phyloP scores from a whole-genome alignment of 768 basidiomycete genomes.

The Arthromyces matolae region DNA sequence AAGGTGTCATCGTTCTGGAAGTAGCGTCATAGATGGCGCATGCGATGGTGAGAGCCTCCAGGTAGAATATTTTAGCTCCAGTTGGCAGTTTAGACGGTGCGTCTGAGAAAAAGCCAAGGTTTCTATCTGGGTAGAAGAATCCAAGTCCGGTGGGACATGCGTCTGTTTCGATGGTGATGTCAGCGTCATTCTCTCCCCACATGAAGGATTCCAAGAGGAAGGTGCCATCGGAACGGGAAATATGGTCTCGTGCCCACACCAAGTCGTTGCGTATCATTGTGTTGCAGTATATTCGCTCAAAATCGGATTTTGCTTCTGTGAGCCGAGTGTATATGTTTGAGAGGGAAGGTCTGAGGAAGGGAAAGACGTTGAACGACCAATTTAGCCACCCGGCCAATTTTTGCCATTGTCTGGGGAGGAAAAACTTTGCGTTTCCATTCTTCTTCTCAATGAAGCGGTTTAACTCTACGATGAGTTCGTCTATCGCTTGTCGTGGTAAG shows the following conservation, averaged over 20 bases:
- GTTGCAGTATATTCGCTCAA: slow-evolving; percentile 22
- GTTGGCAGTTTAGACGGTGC: too few species aligned
- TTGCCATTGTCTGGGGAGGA: slow-evolving; percentile 15
- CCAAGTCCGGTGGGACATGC: slow-evolving; percentile 20
- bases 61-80: neutral
- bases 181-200: slow-evolving; percentile 15
- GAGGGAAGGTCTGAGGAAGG: slow-evolving; percentile 30
- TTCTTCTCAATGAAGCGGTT: slow-evolving; percentile 18
- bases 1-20: neutral
- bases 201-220: slow-evolving; percentile 15
- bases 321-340: slow-evolving; percentile 31
- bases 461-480: slow-evolving; percentile 23
- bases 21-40: neutral
- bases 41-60: neutral
- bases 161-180: slow-evolving; percentile 19
- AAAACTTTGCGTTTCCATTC: slow-evolving; percentile 7
- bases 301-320: neutral
- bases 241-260: slow-evolving; percentile 24
- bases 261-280: slow-evolving; percentile 19
- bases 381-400: slow-evolving; percentile 34
- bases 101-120: neutral
- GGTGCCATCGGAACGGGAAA: slow-evolving; percentile 17
- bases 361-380: slow-evolving; percentile 39
- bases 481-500: slow-evolving; percentile 17
- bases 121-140: slow-evolving; percentile 19